A percentile compares a stretch with the other conserved stretches of the same genome.
Conservation (phyloP, 148 eudicot species). For the Rhododendron simsii region DNA sequence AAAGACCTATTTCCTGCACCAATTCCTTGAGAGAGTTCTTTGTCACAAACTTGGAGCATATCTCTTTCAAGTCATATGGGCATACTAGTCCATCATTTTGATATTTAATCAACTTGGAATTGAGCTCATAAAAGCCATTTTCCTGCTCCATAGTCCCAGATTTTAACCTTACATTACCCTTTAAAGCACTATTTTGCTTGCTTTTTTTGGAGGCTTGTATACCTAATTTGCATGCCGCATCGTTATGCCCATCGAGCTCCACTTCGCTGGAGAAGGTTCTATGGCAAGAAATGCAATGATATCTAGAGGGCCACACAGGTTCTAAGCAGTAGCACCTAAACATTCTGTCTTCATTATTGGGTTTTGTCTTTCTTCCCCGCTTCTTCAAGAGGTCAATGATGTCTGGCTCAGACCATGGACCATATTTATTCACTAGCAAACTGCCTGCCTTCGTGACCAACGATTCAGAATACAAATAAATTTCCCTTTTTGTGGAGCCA, state of each 20-base stretch:
- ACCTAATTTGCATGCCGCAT: slow-evolving; percentile 32
- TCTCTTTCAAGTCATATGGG: slow-evolving; percentile 47
- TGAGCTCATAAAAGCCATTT: slow-evolving; percentile 19
- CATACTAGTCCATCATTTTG: slow-evolving; percentile 34
- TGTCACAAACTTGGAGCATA: slow-evolving; percentile 50
- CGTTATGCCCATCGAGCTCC: slow-evolving; percentile 43
- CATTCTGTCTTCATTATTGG: slow-evolving; percentile 27
- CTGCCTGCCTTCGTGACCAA: slow-evolving; percentile 38
- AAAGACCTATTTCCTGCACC: slow-evolving; percentile 53
- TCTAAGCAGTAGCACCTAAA: slow-evolving; percentile 66
- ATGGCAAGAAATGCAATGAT: slow-evolving; percentile 61
- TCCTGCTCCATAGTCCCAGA: slow-evolving; percentile 17
- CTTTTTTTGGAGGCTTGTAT: slow-evolving; percentile 23
- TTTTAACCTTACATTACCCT: slow-evolving; percentile 13
- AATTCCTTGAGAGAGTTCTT: slow-evolving; percentile 51
- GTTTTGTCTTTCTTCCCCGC: slow-evolving; percentile 31
- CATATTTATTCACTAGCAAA: slow-evolving; percentile 43
- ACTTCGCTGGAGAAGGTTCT: slow-evolving; percentile 33
- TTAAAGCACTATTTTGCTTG: slow-evolving; percentile 23
- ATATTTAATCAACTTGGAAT: slow-evolving; percentile 22
- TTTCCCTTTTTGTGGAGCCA: slow-evolving; percentile 13
- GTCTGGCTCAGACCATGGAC: slow-evolving; percentile 34
- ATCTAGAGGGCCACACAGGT: slow-evolving; percentile 49
- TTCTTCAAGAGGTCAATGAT: slow-evolving; percentile 27
- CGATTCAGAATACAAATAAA: slow-evolving; percentile 7